These are phyloP conservation scores for Paraphaeosphaeria minitans DNA, from an alignment of 2,329 filamentous ascomycete genomes.

Conservation along the genomic window DNA sequence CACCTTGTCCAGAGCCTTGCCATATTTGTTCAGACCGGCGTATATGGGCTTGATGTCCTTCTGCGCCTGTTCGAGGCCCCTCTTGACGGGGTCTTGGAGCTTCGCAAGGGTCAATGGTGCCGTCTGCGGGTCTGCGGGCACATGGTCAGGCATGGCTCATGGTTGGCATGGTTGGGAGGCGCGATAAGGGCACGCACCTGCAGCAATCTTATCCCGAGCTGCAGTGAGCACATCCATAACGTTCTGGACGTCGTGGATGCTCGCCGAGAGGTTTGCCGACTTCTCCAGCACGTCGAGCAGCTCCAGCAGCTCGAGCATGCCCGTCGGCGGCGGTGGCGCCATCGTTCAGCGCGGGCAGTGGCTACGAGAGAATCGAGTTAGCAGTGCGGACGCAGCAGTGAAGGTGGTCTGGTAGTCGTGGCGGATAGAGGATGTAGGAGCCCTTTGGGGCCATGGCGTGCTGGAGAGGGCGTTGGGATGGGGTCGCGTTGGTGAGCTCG, in stretches of 20 bases:
- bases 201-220: slow-evolving; percentile 74
- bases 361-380: slow-evolving; percentile 14
- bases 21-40: slow-evolving; percentile 80
- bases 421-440: slow-evolving; percentile 11
- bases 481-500: slow-evolving; percentile 16
- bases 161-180: slow-evolving; percentile 22
- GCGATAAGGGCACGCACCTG: slow-evolving; percentile 51
- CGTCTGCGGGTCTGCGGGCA: slow-evolving; percentile 65
- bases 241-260: slow-evolving; percentile 79
- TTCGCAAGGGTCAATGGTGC: slow-evolving; percentile 78
- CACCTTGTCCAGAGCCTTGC: slow-evolving; percentile 83
- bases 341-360: slow-evolving; percentile 5
- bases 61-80: slow-evolving; percentile 78
- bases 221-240: slow-evolving; percentile 77
- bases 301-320: slow-evolving; percentile 70
- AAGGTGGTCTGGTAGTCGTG: not conserved
- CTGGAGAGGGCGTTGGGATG: slow-evolving; percentile 15
- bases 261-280: slow-evolving; percentile 70
- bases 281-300: slow-evolving; percentile 75
- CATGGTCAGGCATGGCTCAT: slow-evolving; percentile 27
- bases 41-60: slow-evolving; percentile 83
- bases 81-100: slow-evolving; percentile 83
- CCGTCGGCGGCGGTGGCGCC: slow-evolving; percentile 17
- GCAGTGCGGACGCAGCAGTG: not conserved
- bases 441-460: slow-evolving; percentile 32